Percentiles rank a stretch among this genome's conserved stretches.
These are phyloP conservation scores for Xylaria sp. DNA, from an alignment of 2,329 filamentous ascomycete species.

Conservation along the genomic window DNA sequence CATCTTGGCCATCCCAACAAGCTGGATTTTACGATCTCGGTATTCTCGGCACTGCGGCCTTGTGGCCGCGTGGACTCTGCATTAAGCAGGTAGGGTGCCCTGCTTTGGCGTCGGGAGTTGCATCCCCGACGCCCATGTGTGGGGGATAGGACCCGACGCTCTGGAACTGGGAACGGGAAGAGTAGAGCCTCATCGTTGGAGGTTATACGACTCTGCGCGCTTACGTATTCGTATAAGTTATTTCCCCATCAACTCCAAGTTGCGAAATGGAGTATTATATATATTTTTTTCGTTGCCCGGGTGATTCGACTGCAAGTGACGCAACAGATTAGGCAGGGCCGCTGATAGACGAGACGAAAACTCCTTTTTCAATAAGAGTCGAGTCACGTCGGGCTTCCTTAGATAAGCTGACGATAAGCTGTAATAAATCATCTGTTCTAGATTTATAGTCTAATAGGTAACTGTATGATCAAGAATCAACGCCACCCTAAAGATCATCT, in stretches of 20 bases:
- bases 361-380: background rate
- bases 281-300: background rate
- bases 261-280: background rate
- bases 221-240: constrained; percentile 4
- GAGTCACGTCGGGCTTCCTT: background rate
- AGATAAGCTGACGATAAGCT: background rate
- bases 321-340: background rate
- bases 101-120: background rate
- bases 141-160: constrained; percentile 12
- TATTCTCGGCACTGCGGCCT: background rate
- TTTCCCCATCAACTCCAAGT: background rate
- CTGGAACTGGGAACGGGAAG: constrained; percentile 13
- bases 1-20: background rate
- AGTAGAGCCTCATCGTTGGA: constrained; percentile 3
- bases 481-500: background rate
- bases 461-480: background rate
- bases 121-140: background rate
- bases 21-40: constrained; percentile 12
- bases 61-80: constrained; percentile 9
- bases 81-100: constrained; percentile 11
- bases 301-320: background rate
- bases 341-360: background rate
- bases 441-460: background rate
- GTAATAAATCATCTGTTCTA: background rate
- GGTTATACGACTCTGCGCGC: background rate